Conservation (phyloP, 805 yeast species). For the Grigorovia humatica region DNA sequence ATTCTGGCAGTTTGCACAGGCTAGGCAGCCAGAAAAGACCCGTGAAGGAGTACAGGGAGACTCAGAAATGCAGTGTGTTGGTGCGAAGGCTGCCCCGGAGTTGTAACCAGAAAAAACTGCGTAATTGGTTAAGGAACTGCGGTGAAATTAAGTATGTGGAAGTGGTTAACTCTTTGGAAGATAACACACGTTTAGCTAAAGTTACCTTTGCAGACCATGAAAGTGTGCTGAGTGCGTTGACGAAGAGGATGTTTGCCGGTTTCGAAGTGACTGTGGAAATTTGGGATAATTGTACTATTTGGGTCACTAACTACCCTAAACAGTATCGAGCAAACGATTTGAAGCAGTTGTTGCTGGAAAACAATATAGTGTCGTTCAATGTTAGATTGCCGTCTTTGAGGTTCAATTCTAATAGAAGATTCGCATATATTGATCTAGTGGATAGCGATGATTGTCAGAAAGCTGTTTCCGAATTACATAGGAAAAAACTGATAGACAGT, state of each 20-base stretch:
- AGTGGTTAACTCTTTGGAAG: constrained; percentile 13
- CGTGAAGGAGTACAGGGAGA: constrained; percentile 35
- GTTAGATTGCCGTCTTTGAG: constrained; percentile 57
- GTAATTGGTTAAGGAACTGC: constrained; percentile 45
- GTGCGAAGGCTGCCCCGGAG: constrained; percentile 38
- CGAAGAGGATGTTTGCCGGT: constrained; percentile 40
- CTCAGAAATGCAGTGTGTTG: constrained; percentile 36
- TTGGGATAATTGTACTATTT: constrained; percentile 43
- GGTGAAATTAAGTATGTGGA: constrained; percentile 40
- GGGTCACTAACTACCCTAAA: constrained; percentile 71
- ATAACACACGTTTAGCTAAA: constrained; percentile 33
- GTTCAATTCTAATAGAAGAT: constrained; percentile 47
- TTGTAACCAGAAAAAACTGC: constrained; percentile 32
- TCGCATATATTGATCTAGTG: constrained; percentile 59
- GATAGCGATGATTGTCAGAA: constrained; percentile 33
- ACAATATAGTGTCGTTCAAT: constrained; percentile 29
- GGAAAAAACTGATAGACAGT: constrained; percentile 23
- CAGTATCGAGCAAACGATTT: constrained; percentile 33
- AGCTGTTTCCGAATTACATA: constrained; percentile 37
- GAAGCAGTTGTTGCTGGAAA: constrained; percentile 29
- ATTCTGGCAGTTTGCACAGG: neutral
- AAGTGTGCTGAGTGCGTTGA: constrained; percentile 47
- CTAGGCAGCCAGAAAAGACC: constrained; percentile 3
- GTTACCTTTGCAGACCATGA: constrained; percentile 44
- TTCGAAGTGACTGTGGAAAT: constrained; percentile 39